Evolutionary conservation across 139 green algal genomes (phyloP).

Genomic region (Astrephomene gubernaculifera): DNA sequence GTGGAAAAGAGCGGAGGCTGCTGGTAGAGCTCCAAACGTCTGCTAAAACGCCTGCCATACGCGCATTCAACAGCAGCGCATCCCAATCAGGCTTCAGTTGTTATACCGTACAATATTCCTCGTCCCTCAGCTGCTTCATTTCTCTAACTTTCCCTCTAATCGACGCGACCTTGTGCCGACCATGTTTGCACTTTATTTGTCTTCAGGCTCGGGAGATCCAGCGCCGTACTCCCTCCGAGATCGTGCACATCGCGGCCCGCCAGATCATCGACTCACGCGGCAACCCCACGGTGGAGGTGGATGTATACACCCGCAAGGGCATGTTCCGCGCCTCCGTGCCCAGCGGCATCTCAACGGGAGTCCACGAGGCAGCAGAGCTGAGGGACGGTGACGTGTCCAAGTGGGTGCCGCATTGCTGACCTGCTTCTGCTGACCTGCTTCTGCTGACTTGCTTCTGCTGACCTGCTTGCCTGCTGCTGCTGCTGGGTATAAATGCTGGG

Average conservation of each 20-base stretch:
- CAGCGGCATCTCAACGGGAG: constrained; percentile 93
- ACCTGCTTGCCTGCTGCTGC: too few species aligned
- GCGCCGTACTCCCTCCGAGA: constrained; percentile 72
- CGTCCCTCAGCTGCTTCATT: too few species aligned
- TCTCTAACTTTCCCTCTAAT: too few species aligned
- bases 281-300: constrained; percentile 96
- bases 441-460: too few species aligned
- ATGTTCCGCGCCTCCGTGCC: constrained; percentile 93
- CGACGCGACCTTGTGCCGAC: neutral
- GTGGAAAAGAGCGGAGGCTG: too few species aligned
- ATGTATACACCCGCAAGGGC: constrained; percentile 94
- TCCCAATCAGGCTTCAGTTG: too few species aligned
- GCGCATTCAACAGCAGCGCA: too few species aligned
- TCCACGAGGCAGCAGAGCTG: constrained; percentile 98
- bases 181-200: neutral
- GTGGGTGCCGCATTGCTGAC: constrained; percentile 50
- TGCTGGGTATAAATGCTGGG: too few species aligned
- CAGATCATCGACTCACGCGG: constrained; percentile 98
- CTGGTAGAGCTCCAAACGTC: too few species aligned
- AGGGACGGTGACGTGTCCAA: constrained; percentile 90
- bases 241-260: constrained; percentile 89
- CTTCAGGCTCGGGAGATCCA: constrained; percentile 72
- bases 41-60: too few species aligned
- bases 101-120: too few species aligned
- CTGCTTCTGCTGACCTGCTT: too few species aligned